Evolutionary conservation across 1,139 yeast species (phyloP).

Genomic region (Geotrichum reessii): DNA sequence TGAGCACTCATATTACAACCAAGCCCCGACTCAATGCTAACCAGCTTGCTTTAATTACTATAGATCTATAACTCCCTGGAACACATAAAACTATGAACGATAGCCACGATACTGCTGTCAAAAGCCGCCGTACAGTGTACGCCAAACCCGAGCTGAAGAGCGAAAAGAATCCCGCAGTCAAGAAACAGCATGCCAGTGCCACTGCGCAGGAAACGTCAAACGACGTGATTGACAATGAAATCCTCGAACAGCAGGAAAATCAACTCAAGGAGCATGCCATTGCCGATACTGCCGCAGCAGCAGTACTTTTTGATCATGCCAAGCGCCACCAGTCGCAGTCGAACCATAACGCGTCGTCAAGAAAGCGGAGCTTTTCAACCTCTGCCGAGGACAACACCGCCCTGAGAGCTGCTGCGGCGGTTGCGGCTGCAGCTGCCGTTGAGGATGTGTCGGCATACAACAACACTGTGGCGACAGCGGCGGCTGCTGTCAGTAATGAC

Average conservation of each 20-base stretch:
- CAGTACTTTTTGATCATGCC: background rate
- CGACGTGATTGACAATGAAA: slow-evolving; percentile 12
- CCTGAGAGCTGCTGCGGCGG: background rate
- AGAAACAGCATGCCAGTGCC: background rate
- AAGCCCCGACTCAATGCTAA: background rate
- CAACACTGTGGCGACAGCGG: slow-evolving; percentile 10
- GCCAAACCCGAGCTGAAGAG: background rate
- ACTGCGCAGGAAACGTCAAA: background rate
- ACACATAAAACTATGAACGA: background rate
- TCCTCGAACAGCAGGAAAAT: slow-evolving; percentile 9
- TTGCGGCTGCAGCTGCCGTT: background rate
- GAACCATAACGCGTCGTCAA: background rate
- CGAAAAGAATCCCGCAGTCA: background rate
- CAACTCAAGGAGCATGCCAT: slow-evolving; percentile 4
- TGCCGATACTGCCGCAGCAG: background rate
- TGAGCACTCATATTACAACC: background rate
- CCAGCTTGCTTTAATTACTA: background rate
- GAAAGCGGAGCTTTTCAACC: slow-evolving; percentile 3
- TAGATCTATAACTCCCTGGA: background rate
- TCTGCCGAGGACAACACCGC: background rate
- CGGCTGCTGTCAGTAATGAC: slow-evolving; percentile 6
- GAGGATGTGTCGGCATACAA: slow-evolving; percentile 1
- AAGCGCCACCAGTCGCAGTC: slow-evolving; percentile 6
- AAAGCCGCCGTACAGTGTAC: background rate
- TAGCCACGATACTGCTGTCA: slow-evolving; percentile 8